These are phyloP conservation scores for Puccinellia tenuiflora DNA, from an alignment of 176 grass and related monocot species.

Conservation along the genomic window DNA sequence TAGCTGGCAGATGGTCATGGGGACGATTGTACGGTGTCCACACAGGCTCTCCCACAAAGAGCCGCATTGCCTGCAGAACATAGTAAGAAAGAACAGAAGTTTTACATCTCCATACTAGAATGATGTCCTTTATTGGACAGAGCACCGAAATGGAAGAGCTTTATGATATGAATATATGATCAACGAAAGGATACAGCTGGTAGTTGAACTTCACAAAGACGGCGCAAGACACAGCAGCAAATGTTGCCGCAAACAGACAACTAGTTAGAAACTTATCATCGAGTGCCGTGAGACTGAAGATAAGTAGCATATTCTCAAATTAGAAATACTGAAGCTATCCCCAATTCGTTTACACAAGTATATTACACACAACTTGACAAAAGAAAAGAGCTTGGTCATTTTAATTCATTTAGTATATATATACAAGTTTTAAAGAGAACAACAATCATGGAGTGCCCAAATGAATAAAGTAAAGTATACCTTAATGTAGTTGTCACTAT, in stretches of 20 bases:
- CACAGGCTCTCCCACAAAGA: constrained; percentile 87
- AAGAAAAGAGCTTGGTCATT: not conserved
- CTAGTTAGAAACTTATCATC: not conserved
- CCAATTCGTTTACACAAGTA: not conserved
- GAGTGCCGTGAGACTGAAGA: not conserved
- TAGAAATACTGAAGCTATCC: not conserved
- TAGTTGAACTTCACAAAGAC: not conserved
- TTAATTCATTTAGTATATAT: not conserved
- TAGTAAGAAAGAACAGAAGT: not conserved
- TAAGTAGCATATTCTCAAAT: not conserved
- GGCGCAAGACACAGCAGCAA: not conserved
- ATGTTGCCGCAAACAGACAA: not conserved
- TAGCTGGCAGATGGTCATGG: constrained; percentile 71
- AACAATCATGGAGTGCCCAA: constrained; percentile 1
- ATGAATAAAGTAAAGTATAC: constrained; percentile 27
- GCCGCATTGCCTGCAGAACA: constrained; percentile 67
- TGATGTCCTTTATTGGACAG: not conserved
- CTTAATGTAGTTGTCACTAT: constrained; percentile 87
- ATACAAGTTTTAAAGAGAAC: not conserved
- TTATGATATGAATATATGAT: not conserved
- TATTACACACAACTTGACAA: not conserved
- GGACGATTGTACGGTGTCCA: constrained; percentile 90
- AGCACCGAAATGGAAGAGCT: not conserved
- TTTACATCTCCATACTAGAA: not conserved
- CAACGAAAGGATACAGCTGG: not conserved